Percentiles rank a stretch among this genome's conserved stretches.
Conservation (phyloP, 2,329 filamentous ascomycete genomes). For the Colletotrichum sublineola region DNA sequence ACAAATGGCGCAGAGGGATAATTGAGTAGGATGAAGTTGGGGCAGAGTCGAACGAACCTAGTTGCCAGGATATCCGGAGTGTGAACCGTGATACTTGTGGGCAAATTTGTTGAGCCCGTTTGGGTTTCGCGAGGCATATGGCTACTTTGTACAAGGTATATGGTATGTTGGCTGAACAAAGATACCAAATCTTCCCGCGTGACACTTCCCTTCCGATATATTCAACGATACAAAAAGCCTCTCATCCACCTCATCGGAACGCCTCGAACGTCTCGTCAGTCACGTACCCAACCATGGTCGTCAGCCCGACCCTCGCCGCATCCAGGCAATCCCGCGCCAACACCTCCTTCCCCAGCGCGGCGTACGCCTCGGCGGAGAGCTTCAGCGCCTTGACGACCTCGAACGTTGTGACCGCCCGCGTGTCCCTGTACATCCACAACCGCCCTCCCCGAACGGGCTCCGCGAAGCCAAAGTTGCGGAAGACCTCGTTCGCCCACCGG, state of each 20-base stretch:
- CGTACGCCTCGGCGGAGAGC: slow-evolving; percentile 49
- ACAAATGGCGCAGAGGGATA: background rate
- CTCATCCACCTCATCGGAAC: slow-evolving; percentile 16
- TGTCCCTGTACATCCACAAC: slow-evolving; percentile 46
- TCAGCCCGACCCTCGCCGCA: slow-evolving; percentile 49
- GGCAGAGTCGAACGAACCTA: no score
- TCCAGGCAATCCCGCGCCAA: slow-evolving; percentile 47
- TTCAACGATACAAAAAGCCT: background rate
- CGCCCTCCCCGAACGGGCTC: slow-evolving; percentile 44
- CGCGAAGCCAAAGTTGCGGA: slow-evolving; percentile 53
- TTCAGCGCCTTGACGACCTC: slow-evolving; percentile 52
- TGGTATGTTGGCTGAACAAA: background rate
- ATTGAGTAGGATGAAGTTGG: background rate
- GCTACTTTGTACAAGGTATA: background rate
- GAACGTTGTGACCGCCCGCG: slow-evolving; percentile 50
- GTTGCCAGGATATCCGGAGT: background rate
- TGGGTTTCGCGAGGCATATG: no score
- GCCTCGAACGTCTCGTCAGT: slow-evolving; percentile 45
- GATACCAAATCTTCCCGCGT: background rate
- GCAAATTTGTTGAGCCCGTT: no score
- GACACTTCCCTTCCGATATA: background rate
- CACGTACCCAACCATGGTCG: slow-evolving; percentile 51
- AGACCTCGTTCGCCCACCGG: slow-evolving; percentile 47
- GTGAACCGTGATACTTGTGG: no score
- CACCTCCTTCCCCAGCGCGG: slow-evolving; percentile 46